phyloP scores from a whole-genome alignment of 768 basidiomycete genomes.

The Phlebiopsis flavidoalba region DNA sequence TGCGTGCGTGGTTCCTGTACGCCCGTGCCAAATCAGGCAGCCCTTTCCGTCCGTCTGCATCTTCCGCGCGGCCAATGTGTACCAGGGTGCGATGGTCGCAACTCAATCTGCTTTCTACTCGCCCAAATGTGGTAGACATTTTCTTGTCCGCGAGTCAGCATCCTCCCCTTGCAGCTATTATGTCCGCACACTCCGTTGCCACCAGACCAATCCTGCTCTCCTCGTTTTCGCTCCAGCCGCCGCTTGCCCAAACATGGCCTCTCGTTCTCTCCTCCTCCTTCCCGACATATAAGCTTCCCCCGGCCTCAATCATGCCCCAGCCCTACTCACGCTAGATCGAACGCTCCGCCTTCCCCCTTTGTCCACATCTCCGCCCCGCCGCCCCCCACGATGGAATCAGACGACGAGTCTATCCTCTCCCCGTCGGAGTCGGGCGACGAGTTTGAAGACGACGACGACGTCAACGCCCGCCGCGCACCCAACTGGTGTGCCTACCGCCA shows the following conservation, averaged over 20 bases:
- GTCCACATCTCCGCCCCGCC: constrained; percentile 6
- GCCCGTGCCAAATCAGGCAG: constrained; percentile 11
- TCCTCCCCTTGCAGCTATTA: constrained; percentile 10
- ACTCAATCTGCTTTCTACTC: constrained; percentile 2
- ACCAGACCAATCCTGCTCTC: background rate
- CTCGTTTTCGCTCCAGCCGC: constrained; percentile 1
- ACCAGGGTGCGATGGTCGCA: constrained; percentile 13
- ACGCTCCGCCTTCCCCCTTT: background rate
- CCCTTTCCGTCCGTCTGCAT: constrained; percentile 9
- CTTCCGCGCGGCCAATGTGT: constrained; percentile 4
- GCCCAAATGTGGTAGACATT: constrained; percentile 9
- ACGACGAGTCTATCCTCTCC: constrained; percentile 19
- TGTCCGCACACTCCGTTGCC: constrained; percentile 8
- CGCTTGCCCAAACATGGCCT: constrained; percentile 10
- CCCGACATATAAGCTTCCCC: constrained; percentile 14
- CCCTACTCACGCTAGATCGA: constrained; percentile 2
- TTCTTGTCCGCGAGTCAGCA: constrained; percentile 7
- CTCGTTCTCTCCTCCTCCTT: constrained; percentile 2
- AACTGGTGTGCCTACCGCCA: constrained; percentile 54
- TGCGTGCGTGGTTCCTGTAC: constrained; percentile 3
- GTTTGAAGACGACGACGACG: constrained; percentile 42
- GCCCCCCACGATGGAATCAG: constrained; percentile 9
- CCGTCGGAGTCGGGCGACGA: constrained; percentile 44
- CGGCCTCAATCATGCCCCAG: constrained; percentile 4
- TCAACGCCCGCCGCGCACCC: constrained; percentile 55